Base-by-base conservation (phyloP, 495 filamentous ascomycete species). In the Bombardia bombarda region DNA sequence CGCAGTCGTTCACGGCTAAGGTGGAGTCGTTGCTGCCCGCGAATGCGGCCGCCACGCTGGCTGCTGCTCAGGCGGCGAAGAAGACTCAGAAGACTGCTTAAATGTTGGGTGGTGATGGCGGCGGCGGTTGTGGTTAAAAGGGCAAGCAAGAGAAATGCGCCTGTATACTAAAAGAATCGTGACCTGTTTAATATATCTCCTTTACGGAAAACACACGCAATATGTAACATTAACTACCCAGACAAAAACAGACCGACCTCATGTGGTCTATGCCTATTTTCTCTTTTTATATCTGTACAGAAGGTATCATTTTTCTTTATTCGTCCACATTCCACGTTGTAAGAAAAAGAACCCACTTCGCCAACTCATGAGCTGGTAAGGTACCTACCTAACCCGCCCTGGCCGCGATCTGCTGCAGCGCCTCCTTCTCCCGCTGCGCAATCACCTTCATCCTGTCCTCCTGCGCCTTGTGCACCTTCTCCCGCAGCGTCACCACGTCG, bases 381-480 rank as follows among this genome's bases (percentile, higher is more conserved):
- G 25, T 28, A 6, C 18, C 31, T 31, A 3, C 30, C 25, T 34
- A 35, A 1, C 38, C 34, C n/a, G 39, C 43, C 47, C 47, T 56
- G 10, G 49, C 18, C 42, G 55, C 46, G 2, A 56, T 46, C 12
- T 19, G 20, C 64, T 78, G 82, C 59, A 75, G 73, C 9, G 74
- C 73, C 21, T 68, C 68, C 49, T 90, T 86, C 57, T 87, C 83
- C 24, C 77, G 62, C 44, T 70, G 73, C 62, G 82, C 82, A 13
- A 89, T 76, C 46, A 79, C 80, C 45, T 67, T 74, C 52, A 78
- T 72, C 38, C 75, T 73, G 55, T 80, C 80, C 46, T 89, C 82
- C 28, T 84, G 78, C 43, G 85, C 50, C 65, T 86, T 87, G 53
- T 88, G 82, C 74, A 88, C 77, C 63, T 78, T 73, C 43, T 89